Conservation (phyloP, 75 land plant genomes). For the Pinus tabuliformis region DNA sequence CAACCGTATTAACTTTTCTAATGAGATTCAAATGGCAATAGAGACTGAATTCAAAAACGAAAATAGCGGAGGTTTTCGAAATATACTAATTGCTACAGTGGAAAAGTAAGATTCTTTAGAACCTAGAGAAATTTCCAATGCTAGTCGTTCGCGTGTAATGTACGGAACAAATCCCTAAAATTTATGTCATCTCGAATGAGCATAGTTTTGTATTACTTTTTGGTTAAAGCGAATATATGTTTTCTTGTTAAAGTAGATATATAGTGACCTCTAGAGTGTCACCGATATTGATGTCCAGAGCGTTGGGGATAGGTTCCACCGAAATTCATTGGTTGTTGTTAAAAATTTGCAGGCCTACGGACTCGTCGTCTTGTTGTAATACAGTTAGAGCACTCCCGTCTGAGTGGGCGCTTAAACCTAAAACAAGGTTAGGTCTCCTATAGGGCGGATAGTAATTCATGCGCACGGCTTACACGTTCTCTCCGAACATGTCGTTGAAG, state of each 20-base stretch:
- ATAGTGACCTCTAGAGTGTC: slow-evolving; percentile 69
- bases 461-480: slow-evolving; percentile 19
- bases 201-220: too few relatives aligned
- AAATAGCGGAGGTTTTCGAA: too few relatives aligned
- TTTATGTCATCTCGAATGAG: too few relatives aligned
- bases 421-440: slow-evolving; percentile 22
- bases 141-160: too few relatives aligned
- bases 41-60: too few relatives aligned
- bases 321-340: slow-evolving; percentile 62
- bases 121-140: too few relatives aligned
- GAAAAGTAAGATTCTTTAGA: too few relatives aligned
- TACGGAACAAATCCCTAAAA: too few relatives aligned
- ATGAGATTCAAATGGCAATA: too few relatives aligned
- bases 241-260: background rate
- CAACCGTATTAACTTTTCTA: too few relatives aligned
- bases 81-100: too few relatives aligned
- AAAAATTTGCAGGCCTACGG: slow-evolving; percentile 32
- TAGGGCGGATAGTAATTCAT: slow-evolving; percentile 42
- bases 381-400: slow-evolving; percentile 49
- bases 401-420: slow-evolving; percentile 36
- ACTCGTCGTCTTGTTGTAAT: slow-evolving; percentile 23
- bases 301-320: slow-evolving; percentile 61
- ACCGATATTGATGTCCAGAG: slow-evolving; percentile 77
- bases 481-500: slow-evolving; percentile 29
- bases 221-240: too few relatives aligned